Percentiles rank a stretch among this genome's conserved stretches.
phyloP scores from a whole-genome alignment of 2,329 filamentous ascomycete genomes.

The Zalaria obscura region DNA sequence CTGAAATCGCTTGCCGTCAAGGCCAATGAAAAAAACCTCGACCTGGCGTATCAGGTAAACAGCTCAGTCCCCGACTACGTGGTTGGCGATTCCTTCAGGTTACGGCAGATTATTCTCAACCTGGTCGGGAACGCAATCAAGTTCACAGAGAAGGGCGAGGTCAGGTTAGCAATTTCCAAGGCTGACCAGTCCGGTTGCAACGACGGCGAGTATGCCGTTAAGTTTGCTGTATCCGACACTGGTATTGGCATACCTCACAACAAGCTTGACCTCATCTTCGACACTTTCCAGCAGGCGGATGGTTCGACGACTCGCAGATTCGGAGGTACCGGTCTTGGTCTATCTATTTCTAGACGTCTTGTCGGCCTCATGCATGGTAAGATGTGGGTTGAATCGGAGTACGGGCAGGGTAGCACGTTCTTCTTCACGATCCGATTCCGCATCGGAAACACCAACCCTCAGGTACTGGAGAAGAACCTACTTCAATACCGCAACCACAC shows the following conservation, averaged over 20 bases:
- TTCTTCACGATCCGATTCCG: conserved; percentile 92
- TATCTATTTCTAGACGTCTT: conserved; percentile 89
- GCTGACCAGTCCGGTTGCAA: conserved; percentile 51
- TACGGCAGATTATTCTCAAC: conserved; percentile 93
- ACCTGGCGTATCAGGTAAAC: conserved; percentile 86
- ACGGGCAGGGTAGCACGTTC: conserved; percentile 84
- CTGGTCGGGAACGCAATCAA: conserved; percentile 97
- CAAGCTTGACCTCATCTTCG: conserved; percentile 93
- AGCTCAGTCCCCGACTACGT: conserved; percentile 90
- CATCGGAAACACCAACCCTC: conserved; percentile 64
- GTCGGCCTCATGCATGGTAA: conserved; percentile 95
- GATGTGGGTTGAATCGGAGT: conserved; percentile 89
- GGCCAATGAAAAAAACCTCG: conserved; percentile 88
- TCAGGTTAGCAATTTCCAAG: conserved; percentile 80
- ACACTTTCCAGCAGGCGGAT: conserved; percentile 97
- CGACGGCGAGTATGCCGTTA: conserved; percentile 74
- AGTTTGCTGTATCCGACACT: conserved; percentile 91
- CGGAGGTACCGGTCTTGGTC: conserved; percentile 80
- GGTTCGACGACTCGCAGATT: conserved; percentile 94
- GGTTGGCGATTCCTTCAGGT: conserved; percentile 87
- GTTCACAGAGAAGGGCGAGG: conserved; percentile 92
- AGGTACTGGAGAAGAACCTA: conserved; percentile 67
- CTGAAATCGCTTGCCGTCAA: conserved; percentile 94
- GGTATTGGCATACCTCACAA: conserved; percentile 93
- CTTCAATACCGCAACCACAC: conserved; percentile 85